Evolutionary conservation across 1,284 basidiomycete genomes (phyloP).

Genomic region (Leccinum subrobustum): DNA sequence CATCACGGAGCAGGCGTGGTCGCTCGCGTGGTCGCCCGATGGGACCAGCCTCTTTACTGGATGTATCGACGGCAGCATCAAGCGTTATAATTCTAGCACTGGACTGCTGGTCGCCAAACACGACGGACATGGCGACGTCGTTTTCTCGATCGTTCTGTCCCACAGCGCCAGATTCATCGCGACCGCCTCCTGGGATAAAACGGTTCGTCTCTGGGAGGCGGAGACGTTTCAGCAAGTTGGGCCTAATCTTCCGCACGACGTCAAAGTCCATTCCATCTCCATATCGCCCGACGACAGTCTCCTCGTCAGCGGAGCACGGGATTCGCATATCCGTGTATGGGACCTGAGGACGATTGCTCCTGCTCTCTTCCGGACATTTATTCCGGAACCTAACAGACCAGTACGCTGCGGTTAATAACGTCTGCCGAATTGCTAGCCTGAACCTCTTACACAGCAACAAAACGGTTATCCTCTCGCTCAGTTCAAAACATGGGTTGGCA

Average conservation of each 20-base stretch:
- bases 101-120: constrained; percentile 3
- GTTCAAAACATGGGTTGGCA: not conserved
- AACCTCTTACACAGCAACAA: not conserved
- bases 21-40: constrained; percentile 22
- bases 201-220: constrained; percentile 25
- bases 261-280: constrained; percentile 13
- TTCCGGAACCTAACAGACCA: constrained; percentile 12
- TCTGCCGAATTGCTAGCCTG: not conserved
- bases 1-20: constrained; percentile 22
- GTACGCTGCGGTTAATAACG: constrained; percentile 1
- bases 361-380: constrained; percentile 15
- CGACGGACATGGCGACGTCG: constrained; percentile 13
- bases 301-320: constrained; percentile 20
- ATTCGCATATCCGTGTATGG: constrained; percentile 20
- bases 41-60: constrained; percentile 15
- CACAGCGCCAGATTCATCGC: constrained; percentile 19
- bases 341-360: constrained; percentile 14
- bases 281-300: constrained; percentile 18
- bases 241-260: constrained; percentile 19
- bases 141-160: constrained; percentile 17
- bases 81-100: constrained; percentile 9
- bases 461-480: not conserved
- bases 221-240: constrained; percentile 19
- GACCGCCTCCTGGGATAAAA: constrained; percentile 26
- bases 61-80: constrained; percentile 20